phyloP scores from a whole-genome alignment of 2,329 filamentous ascomycete genomes.

The Sclerotinia nivalis region DNA sequence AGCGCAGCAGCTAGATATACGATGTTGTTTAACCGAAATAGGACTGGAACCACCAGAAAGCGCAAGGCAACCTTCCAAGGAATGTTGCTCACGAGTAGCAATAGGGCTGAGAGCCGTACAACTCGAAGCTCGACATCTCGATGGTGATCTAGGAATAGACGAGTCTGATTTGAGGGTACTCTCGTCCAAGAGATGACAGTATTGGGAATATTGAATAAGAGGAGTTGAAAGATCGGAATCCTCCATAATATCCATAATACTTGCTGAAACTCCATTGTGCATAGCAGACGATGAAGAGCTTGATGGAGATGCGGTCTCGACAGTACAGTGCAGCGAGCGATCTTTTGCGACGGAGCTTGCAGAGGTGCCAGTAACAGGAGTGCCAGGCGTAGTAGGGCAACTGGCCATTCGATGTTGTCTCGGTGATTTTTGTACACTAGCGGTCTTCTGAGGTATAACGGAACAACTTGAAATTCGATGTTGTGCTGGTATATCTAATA shows the following conservation, averaged over 20 bases:
- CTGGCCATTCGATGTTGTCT: constrained; percentile 9
- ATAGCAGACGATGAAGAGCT: background rate
- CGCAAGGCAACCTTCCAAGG: background rate
- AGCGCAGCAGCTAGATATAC: constrained; percentile 14
- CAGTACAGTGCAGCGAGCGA: constrained; percentile 7
- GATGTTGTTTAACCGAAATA: background rate
- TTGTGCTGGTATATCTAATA: background rate
- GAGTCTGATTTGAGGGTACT: background rate
- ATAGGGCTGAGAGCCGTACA: background rate
- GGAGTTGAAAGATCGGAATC: background rate
- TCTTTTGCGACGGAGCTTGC: background rate
- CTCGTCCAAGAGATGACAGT: constrained; percentile 1
- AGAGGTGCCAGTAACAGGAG: background rate
- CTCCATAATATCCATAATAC: background rate
- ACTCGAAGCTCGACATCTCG: background rate
- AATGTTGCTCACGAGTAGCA: background rate
- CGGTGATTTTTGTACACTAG: background rate
- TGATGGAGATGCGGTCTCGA: constrained; percentile 1
- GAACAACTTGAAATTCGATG: constrained; percentile 19
- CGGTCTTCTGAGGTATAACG: background rate
- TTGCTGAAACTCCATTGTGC: background rate
- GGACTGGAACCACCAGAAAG: background rate
- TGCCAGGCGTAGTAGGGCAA: constrained; percentile 5
- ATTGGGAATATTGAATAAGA: constrained; percentile 3
- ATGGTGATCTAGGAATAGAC: background rate